phyloP scores from a whole-genome alignment of 441 rosid species.

The Dalechampia spathulata region DNA sequence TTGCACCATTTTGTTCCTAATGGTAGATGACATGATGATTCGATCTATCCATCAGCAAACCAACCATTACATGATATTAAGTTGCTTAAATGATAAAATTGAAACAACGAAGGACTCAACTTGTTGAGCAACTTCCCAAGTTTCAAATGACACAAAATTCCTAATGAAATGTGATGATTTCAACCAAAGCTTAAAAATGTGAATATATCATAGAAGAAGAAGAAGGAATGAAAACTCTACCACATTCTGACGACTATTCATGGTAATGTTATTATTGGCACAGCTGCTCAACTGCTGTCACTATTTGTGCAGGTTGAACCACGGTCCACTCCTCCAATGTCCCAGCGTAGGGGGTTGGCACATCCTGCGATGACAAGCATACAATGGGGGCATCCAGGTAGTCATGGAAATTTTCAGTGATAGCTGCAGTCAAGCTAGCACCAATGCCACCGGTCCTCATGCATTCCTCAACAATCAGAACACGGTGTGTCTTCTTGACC shows the following conservation, averaged over 20 bases:
- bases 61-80: constrained; percentile 1
- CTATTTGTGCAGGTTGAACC: constrained; percentile 92
- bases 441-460: constrained; percentile 96
- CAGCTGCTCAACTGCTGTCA: constrained; percentile 81
- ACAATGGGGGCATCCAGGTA: constrained; percentile 80
- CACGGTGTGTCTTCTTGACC: constrained; percentile 86
- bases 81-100: not conserved
- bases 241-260: not conserved
- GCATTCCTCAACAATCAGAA: constrained; percentile 95
- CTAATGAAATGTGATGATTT: constrained; percentile 9
- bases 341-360: constrained; percentile 92
- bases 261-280: constrained; percentile 44
- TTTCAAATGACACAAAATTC: constrained; percentile 18
- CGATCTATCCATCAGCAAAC: constrained; percentile 9
- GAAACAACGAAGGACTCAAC: constrained; percentile 2
- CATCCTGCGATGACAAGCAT: constrained; percentile 92
- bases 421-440: constrained; percentile 84
- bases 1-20: not conserved
- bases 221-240: constrained; percentile 2
- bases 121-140: constrained; percentile 6
- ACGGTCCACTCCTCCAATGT: constrained; percentile 90
- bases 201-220: not conserved
- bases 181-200: constrained; percentile 2
- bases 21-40: not conserved
- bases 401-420: constrained; percentile 77